Evolutionary conservation across 148 eudicot genomes (phyloP), one percentile per base, ranked within the genome.

Genomic region (Rhododendron vialii): DNA sequence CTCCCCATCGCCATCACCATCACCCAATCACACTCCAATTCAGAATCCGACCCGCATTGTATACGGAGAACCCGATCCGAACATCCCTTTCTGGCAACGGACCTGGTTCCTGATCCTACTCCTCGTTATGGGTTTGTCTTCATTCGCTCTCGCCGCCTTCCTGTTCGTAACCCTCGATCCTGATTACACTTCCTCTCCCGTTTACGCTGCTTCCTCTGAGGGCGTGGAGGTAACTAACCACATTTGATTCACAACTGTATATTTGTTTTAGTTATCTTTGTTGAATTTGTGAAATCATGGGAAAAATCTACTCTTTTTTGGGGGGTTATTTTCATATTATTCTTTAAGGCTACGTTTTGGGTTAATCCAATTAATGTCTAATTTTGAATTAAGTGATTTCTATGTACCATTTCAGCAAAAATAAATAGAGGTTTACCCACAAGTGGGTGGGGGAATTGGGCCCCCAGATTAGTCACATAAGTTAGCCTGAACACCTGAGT

Each of bases 141-240:
- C 92, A 82, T 92, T 96, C 53, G 98, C 81, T 4, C 76, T 96
- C 28, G 98, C 99, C 2, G 84, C 94, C 36, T 92, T 93, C 47
- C 91, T 96, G 33, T 91, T 95, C 78, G 88, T 96, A 75, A 91
- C 94, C 10, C 93, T 95, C 35, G 98, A 96, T 84, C 90, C 94
- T 9, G 93, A 90, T 63, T 89, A 75, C 81, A 77, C 85, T 10
- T 84, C 90, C 8, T 45, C 87, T 57, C 90, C 93, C 1, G 95
- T 88, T 35, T 85, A 81, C 57, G 95, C 93, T 69, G 93, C 94
- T 36, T 87, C 76, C 76, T 71, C 92, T 9, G 93, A 93, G 85
- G 95, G 95, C 85, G 95, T 93, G 5, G 92, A 93, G 95, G 95
- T 89, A 90, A 55, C 7, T 18, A 55, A 59, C n/a, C 22, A 22